These are phyloP conservation scores for Trichaptum fuscoviolaceum DNA, from an alignment of 768 basidiomycete genomes.

Conservation along the genomic window DNA sequence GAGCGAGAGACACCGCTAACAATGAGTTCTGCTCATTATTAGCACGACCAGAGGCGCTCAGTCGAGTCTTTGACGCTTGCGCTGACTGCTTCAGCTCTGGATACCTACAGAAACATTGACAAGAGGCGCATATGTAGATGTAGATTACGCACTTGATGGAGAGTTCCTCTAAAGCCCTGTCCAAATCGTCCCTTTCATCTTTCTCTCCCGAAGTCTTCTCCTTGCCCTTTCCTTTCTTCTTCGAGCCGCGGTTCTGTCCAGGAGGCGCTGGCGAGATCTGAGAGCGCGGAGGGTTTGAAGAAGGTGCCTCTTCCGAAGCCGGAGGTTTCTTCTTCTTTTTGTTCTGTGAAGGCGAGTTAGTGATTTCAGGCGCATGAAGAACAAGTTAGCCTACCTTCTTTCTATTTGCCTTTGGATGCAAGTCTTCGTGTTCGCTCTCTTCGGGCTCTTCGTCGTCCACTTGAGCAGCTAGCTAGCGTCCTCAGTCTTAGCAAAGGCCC, in stretches of 20 bases:
- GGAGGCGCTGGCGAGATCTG: too few relatives aligned
- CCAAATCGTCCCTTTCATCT: slow-evolving; percentile 70
- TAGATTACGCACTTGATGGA: slow-evolving; percentile 53
- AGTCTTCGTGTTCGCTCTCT: not conserved
- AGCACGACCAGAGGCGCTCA: not conserved
- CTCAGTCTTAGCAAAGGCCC: not conserved
- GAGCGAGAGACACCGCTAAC: slow-evolving; percentile 70
- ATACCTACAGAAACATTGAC: slow-evolving; percentile 31
- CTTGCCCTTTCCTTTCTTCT: slow-evolving; percentile 55
- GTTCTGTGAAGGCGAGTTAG: slow-evolving; percentile 15
- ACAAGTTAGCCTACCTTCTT: not conserved
- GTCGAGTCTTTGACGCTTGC: slow-evolving; percentile 28
- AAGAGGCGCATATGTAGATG: not conserved
- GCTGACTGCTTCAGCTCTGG: slow-evolving; percentile 40
- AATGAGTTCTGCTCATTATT: slow-evolving; percentile 35
- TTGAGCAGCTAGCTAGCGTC: not conserved
- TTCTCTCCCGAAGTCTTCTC: slow-evolving; percentile 53
- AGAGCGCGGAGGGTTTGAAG: not conserved
- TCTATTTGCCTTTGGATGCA: not conserved
- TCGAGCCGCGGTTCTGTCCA: not conserved
- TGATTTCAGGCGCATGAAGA: not conserved
- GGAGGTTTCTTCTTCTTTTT: slow-evolving; percentile 22
- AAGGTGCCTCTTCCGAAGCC: not conserved
- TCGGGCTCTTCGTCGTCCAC: not conserved
- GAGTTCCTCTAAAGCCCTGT: slow-evolving; percentile 81